Conservation (phyloP, 345 rosid genomes). For the Gossypium bickii region DNA sequence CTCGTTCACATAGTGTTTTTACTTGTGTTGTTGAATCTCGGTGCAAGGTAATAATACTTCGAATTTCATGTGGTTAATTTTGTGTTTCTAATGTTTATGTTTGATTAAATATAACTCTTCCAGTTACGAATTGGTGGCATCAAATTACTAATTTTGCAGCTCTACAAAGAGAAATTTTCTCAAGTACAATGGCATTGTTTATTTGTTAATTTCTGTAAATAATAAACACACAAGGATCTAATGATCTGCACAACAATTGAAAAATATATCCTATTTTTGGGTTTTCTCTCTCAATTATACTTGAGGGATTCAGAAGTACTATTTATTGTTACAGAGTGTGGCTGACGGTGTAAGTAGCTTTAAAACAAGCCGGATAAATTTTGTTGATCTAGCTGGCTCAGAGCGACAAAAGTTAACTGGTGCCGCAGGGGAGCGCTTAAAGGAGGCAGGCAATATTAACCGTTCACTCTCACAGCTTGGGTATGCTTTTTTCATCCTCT, state of each 20-base stretch:
- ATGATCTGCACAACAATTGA: not conserved
- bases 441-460: constrained; percentile 97
- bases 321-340: constrained; percentile 47
- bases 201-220: not conserved
- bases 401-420: constrained; percentile 95
- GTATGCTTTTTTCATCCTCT: constrained; percentile 35
- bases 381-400: constrained; percentile 98
- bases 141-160: not conserved
- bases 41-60: constrained; percentile 64
- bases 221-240: constrained; percentile 8
- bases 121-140: not conserved
- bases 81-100: not conserved
- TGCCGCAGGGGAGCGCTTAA: constrained; percentile 94
- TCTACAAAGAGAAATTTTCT: not conserved
- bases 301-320: constrained; percentile 16
- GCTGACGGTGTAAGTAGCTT: constrained; percentile 84
- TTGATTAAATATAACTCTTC: not conserved
- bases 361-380: constrained; percentile 95
- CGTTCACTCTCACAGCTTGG: constrained; percentile 99
- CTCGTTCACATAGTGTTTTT: constrained; percentile 93
- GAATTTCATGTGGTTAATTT: constrained; percentile 2
- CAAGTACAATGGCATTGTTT: not conserved
- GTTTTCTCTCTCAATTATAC: constrained; percentile 5
- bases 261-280: constrained; percentile 3
- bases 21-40: constrained; percentile 94